These are phyloP conservation scores for Boletus coccyginus DNA, from an alignment of 768 basidiomycete genomes.

Conservation along the genomic window DNA sequence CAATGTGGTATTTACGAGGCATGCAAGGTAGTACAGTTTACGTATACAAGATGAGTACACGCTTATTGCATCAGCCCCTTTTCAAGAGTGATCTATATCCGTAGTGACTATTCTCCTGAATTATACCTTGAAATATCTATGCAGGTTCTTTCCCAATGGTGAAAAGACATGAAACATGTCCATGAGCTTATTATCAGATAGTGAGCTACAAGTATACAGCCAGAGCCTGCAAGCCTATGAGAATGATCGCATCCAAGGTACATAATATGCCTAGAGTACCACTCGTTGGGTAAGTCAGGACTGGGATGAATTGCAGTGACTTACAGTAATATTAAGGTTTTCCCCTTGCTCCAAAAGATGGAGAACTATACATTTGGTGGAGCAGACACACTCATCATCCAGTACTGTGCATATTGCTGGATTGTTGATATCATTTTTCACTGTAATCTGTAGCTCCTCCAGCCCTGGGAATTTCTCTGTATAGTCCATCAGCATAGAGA, in stretches of 20 bases:
- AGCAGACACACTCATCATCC: not conserved
- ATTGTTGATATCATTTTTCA: not conserved
- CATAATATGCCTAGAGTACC: not conserved
- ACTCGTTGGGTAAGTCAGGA: not conserved
- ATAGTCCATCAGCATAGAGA: not conserved
- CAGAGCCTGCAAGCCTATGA: not conserved
- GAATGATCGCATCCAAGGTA: not conserved
- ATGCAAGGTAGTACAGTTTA: too few relatives aligned
- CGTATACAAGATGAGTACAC: too few relatives aligned
- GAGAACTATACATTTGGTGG: not conserved
- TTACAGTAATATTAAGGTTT: not conserved
- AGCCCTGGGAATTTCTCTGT: not conserved
- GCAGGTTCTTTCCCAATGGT: not conserved
- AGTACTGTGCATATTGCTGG: not conserved
- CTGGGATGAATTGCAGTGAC: not conserved
- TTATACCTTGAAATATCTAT: not conserved
- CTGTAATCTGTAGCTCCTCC: not conserved
- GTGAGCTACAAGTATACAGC: not conserved
- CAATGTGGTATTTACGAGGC: too few relatives aligned
- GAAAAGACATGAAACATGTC: not conserved
- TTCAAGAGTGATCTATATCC: too few relatives aligned
- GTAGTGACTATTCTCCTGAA: too few relatives aligned
- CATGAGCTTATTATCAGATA: not conserved
- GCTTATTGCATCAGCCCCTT: too few relatives aligned
- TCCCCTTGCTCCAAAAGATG: not conserved